Percentiles rank a stretch among this genome's conserved stretches.
These are phyloP conservation scores for Phytophthora citrophthora DNA, from an alignment of 352 stramenopile genomes.

Conservation along the genomic window DNA sequence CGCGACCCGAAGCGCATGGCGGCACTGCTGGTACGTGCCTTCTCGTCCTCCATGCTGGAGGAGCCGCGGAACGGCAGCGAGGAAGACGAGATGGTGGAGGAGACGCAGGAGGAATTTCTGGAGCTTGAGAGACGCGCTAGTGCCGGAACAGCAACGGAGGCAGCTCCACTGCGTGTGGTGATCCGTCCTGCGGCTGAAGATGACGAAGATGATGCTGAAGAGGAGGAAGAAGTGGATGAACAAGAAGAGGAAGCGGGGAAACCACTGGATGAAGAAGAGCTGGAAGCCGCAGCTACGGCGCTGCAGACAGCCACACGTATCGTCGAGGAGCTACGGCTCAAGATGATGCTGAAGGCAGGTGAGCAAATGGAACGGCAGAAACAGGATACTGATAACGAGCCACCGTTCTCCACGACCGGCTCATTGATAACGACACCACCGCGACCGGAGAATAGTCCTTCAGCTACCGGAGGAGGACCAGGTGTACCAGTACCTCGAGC, in stretches of 20 bases:
- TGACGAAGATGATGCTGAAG: conserved; percentile 52
- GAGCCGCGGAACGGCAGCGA: conserved; percentile 7
- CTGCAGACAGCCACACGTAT: conserved; percentile 63
- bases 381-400: conserved; percentile 23
- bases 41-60: conserved; percentile 37
- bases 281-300: conserved; percentile 54
- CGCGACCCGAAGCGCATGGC: conserved; percentile 54
- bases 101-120: conserved; percentile 38
- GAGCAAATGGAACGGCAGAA: conserved; percentile 51
- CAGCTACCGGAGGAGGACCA: conserved; percentile 10
- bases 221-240: conserved; percentile 44
- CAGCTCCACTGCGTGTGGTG: conserved; percentile 20
- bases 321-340: conserved; percentile 61
- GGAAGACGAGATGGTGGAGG: conserved; percentile 40
- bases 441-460: conserved; percentile 9
- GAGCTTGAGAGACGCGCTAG: conserved; percentile 22
- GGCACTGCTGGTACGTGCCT: conserved; percentile 51
- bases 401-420: conserved; percentile 10
- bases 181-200: conserved; percentile 13
- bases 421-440: conserved; percentile 6
- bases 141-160: conserved; percentile 1
- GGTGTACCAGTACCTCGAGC: conserved; percentile 57
- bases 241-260: conserved; percentile 35
- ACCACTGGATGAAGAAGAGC: conserved; percentile 46
- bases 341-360: conserved; percentile 54